Conservation (phyloP, 495 filamentous ascomycete species). For the Xylaria flabelliformis region DNA sequence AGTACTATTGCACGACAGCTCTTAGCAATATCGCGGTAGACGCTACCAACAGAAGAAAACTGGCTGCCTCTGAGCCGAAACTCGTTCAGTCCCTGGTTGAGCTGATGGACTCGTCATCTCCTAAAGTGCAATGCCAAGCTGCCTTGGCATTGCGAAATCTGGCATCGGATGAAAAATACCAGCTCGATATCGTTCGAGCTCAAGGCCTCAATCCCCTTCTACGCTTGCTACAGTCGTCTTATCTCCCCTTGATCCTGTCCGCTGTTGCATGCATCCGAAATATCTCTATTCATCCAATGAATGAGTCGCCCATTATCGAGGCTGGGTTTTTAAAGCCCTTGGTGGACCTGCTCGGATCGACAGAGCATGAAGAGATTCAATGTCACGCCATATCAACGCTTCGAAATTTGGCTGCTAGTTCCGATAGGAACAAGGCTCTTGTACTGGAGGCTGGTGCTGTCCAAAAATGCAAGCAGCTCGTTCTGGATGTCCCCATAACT, state of each 20-base stretch:
- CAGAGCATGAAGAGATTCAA: slow-evolving; percentile 98
- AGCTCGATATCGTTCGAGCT: slow-evolving; percentile 93
- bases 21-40: slow-evolving; percentile 99
- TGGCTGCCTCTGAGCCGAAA: slow-evolving; percentile 86
- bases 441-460: slow-evolving; percentile 96
- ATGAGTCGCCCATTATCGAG: slow-evolving; percentile 99
- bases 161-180: slow-evolving; percentile 97
- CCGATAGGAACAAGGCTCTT: slow-evolving; percentile 94
- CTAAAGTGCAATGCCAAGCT: slow-evolving; percentile 97
- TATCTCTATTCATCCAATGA: slow-evolving; percentile 97
- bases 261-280: slow-evolving; percentile 98
- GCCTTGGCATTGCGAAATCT: slow-evolving; percentile 93
- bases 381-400: slow-evolving; percentile 98
- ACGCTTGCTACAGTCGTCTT: slow-evolving; percentile 89
- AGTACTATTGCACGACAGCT: slow-evolving; percentile 99
- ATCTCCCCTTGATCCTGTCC: slow-evolving; percentile 93
- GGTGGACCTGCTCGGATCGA: slow-evolving; percentile 91
- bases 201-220: slow-evolving; percentile 84
- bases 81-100: slow-evolving; percentile 93
- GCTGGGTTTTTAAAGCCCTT: slow-evolving; percentile 93
- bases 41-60: slow-evolving; percentile 82
- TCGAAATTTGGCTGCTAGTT: slow-evolving; percentile 93
- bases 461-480: slow-evolving; percentile 97
- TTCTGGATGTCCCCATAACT: slow-evolving; percentile 88
- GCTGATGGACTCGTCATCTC: slow-evolving; percentile 95